phyloP scores from a whole-genome alignment of 176 grass and related monocot genomes.

The Oryza rufipogon region DNA sequence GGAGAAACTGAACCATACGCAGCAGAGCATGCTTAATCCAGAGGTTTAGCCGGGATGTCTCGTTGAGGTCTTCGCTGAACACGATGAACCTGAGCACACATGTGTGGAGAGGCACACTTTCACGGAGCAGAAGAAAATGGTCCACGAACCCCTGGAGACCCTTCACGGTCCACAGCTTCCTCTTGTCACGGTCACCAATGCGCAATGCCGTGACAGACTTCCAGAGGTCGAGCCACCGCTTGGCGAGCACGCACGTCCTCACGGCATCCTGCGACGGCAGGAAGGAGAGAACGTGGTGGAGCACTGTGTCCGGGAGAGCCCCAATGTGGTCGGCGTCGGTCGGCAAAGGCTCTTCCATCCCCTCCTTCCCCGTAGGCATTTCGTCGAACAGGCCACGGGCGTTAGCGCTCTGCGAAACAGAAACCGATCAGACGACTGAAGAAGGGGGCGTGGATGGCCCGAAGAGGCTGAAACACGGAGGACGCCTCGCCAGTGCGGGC shows the following conservation, averaged over 20 bases:
- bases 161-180: not conserved
- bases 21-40: not conserved
- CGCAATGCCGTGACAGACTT: not conserved
- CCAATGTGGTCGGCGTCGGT: not conserved
- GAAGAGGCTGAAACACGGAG: not conserved
- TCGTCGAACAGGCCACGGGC: not conserved
- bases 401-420: not conserved
- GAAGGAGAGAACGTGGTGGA: not conserved
- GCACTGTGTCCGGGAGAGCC: not conserved
- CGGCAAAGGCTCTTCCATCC: not conserved
- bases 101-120: not conserved
- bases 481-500: not conserved
- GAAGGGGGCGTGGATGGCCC: fast-evolving
- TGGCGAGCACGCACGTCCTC: not conserved
- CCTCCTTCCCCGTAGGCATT: not conserved
- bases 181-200: not conserved
- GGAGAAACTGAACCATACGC: not conserved
- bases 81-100: not conserved
- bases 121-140: not conserved
- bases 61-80: not conserved
- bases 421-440: not conserved
- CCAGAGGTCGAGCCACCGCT: not conserved
- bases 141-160: not conserved
- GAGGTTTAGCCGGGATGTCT: not conserved
- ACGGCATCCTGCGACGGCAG: not conserved